phyloP scores from a whole-genome alignment of 352 stramenopile genomes.

The Phytophthora chlamydospora region DNA sequence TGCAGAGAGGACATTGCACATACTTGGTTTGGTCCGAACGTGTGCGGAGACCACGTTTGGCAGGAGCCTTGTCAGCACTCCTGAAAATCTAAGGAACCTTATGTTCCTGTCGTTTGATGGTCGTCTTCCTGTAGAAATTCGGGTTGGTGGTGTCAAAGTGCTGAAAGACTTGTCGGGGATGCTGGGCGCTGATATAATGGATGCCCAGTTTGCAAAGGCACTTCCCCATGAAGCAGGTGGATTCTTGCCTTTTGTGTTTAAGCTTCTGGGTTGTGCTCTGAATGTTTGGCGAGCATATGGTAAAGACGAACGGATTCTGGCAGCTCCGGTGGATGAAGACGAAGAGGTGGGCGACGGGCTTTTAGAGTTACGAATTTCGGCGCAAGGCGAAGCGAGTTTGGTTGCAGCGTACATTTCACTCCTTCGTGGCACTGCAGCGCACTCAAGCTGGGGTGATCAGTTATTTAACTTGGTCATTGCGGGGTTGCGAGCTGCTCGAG shows the following conservation, averaged over 20 bases:
- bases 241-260: constrained; percentile 54
- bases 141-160: constrained; percentile 50
- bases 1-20: constrained; percentile 67
- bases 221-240: constrained; percentile 21
- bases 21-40: constrained; percentile 65
- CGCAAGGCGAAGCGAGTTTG: constrained; percentile 50
- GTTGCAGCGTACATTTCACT: constrained; percentile 56
- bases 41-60: constrained; percentile 65
- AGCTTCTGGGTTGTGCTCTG: constrained; percentile 31
- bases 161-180: constrained; percentile 49
- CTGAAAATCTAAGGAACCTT: constrained; percentile 67
- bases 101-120: constrained; percentile 64
- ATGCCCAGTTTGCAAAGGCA: constrained; percentile 40
- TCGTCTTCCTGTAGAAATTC: constrained; percentile 51
- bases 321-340: neutral
- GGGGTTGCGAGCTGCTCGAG: constrained; percentile 18
- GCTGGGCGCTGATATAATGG: constrained; percentile 42
- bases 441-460: constrained; percentile 39
- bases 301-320: constrained; percentile 16
- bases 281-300: constrained; percentile 54
- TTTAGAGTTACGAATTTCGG: constrained; percentile 55
- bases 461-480: constrained; percentile 37
- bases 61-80: constrained; percentile 54
- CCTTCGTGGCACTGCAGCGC: constrained; percentile 37
- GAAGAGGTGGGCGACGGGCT: constrained; percentile 11